These are phyloP conservation scores for Magnolia changhungtana DNA, from an alignment of 164 flowering plant species.

Conservation along the genomic window DNA sequence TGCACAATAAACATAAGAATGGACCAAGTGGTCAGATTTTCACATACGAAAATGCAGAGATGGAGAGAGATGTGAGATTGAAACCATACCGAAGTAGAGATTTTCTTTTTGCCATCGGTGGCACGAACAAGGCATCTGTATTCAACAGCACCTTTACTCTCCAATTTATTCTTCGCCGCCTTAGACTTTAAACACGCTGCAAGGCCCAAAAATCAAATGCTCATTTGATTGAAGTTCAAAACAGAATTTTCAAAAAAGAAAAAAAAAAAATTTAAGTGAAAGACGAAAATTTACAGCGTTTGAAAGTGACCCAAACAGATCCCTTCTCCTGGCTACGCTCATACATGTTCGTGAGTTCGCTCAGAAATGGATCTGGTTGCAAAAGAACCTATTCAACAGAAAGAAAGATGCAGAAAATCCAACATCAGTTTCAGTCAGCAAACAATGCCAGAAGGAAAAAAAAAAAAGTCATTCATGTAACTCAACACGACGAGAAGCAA, in stretches of 20 bases:
- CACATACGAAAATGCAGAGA: background rate
- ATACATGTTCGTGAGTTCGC: conserved; percentile 80
- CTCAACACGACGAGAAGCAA: background rate
- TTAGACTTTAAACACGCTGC: conserved; percentile 75
- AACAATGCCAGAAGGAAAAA: background rate
- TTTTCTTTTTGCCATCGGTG: conserved; percentile 72
- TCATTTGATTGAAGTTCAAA: background rate
- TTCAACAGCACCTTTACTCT: conserved; percentile 54
- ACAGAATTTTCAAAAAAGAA: background rate
- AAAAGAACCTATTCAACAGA: conserved; percentile 43
- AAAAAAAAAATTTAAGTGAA: background rate
- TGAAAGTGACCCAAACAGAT: conserved; percentile 84
- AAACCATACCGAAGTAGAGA: conserved; percentile 63
- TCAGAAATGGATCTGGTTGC: conserved; percentile 78
- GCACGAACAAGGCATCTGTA: conserved; percentile 77
- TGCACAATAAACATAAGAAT: too few relatives aligned
- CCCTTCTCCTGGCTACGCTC: conserved; percentile 64
- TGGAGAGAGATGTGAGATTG: background rate
- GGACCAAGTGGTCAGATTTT: too few relatives aligned
- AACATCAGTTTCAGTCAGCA: background rate
- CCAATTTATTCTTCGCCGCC: conserved; percentile 56
- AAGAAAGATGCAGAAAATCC: background rate
- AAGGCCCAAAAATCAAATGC: conserved; percentile 6
- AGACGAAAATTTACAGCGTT: conserved; percentile 45
- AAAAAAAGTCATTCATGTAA: background rate